phyloP scores from a whole-genome alignment of 1,139 yeast species.

The Kodamaea fungicola region DNA sequence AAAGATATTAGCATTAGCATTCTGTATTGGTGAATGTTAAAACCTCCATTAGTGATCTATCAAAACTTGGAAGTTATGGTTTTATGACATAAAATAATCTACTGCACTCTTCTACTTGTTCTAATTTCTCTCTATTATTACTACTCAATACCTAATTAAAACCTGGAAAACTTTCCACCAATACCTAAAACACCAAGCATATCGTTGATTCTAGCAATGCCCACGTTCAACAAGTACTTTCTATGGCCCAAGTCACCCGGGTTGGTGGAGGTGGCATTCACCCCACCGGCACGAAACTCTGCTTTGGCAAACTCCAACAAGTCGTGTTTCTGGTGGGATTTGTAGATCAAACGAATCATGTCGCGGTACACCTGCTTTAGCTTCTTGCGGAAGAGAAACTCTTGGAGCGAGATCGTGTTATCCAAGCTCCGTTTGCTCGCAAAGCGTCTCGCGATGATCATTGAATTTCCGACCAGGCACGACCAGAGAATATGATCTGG shows the following conservation, averaged over 20 bases:
- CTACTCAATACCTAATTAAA: not conserved
- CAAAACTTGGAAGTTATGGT: too few species aligned
- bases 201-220: constrained; percentile 24
- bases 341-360: constrained; percentile 31
- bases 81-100: too few species aligned
- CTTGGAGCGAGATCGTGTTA: constrained; percentile 33
- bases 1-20: too few species aligned
- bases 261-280: constrained; percentile 13
- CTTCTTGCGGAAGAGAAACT: constrained; percentile 37
- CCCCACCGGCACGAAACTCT: constrained; percentile 30
- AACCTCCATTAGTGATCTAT: too few species aligned
- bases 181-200: constrained; percentile 20
- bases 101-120: too few species aligned
- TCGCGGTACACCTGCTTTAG: constrained; percentile 32
- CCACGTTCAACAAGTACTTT: constrained; percentile 36
- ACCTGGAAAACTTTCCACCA: constrained; percentile 2
- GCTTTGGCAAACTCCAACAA: constrained; percentile 29
- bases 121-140: too few species aligned
- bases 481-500: too few species aligned
- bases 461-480: too few species aligned
- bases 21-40: too few species aligned
- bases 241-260: constrained; percentile 31
- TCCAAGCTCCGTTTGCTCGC: too few species aligned
- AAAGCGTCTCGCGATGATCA: too few species aligned
- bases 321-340: constrained; percentile 37